These are phyloP conservation scores for Calonectria henricotiae DNA, from an alignment of 2,329 filamentous ascomycete species.

Conservation along the genomic window DNA sequence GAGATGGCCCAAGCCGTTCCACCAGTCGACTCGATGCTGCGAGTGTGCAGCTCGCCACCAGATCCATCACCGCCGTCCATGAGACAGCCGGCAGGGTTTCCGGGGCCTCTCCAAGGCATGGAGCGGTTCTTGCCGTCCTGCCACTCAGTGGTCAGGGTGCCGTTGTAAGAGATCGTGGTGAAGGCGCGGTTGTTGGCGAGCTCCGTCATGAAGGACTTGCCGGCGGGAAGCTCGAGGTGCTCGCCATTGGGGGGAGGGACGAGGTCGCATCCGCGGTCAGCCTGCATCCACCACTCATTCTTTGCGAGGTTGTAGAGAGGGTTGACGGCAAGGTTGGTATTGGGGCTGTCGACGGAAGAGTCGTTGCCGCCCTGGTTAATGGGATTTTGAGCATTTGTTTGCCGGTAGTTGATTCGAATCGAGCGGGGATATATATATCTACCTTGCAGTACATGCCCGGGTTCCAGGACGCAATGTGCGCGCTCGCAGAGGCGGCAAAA, in stretches of 20 bases:
- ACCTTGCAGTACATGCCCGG: conserved; percentile 53
- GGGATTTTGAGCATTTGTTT: not conserved
- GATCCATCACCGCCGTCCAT: conserved; percentile 55
- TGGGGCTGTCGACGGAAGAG: conserved; percentile 57
- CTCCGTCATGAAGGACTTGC: conserved; percentile 66
- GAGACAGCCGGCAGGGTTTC: conserved; percentile 50
- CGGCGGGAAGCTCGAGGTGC: conserved; percentile 65
- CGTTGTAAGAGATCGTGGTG: conserved; percentile 65
- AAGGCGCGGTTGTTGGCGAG: conserved; percentile 67
- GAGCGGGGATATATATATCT: not conserved
- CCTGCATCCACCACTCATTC: conserved; percentile 69
- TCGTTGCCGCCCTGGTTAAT: conserved; percentile 53
- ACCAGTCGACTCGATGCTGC: conserved; percentile 61
- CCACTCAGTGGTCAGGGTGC: conserved; percentile 61
- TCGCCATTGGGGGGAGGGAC: conserved; percentile 55
- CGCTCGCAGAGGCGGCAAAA: conserved; percentile 45
- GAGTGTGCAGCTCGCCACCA: conserved; percentile 66
- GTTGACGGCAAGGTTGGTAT: conserved; percentile 64
- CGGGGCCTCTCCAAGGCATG: conserved; percentile 63
- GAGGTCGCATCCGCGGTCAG: conserved; percentile 64
- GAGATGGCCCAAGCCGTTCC: conserved; percentile 69
- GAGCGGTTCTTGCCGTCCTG: conserved; percentile 65
- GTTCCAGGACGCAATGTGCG: conserved; percentile 53
- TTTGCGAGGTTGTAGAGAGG: conserved; percentile 65
- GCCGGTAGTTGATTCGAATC: not conserved